Evolutionary conservation across 805 yeast genomes (phyloP), one percentile per base, ranked within the genome.

Genomic region (Ogataea minuta): DNA sequence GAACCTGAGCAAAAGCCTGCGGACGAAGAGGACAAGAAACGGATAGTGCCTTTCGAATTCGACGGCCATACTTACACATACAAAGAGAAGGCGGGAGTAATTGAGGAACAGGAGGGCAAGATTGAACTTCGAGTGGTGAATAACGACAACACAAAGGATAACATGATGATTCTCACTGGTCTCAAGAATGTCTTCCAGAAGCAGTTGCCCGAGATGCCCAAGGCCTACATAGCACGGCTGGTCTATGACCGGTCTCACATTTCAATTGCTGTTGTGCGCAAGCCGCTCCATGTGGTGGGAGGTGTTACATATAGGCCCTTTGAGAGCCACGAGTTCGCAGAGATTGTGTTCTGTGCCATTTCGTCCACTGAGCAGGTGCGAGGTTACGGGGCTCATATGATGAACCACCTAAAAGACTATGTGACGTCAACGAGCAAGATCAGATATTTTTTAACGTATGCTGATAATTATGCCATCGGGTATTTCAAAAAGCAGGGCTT

Each of bases 381-480:
- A 48, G 99, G 99, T 24, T 93, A 93, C 59, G 99, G 99, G 63
- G 99, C 99, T 0, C 99, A 93, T 63, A 63, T 93, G 56, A 93
- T 93, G 99, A 93, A 93, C 62, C 99, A 93, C 66, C 68, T 93
- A 52, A 93, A 93, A 58, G 99, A 93, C 63, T 93, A 91, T 62
- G 97, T 93, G 28, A 72, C 88, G 50, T 82, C 88, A 14, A 89
- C 97, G 0, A 78, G 95, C 7, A 85, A 83, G 19, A 82, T 91
- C 41, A 81, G 79, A 64, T 82, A 91, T 60, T 91, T 91, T 57
- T 63, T 91, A 46, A 91, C 98, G 1, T 91, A 93, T 66, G 99
- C 99, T 4, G 99, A 93, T 70, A 93, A 93, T 64, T 93, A 93
- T 62, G 99, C 99, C 41, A 91, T 93, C 63, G 99, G 99, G 2